A percentile compares a stretch with the other conserved stretches of the same genome.
Conservation (phyloP, 2,329 filamentous ascomycete genomes). For the Ceratocystis albifundus region DNA sequence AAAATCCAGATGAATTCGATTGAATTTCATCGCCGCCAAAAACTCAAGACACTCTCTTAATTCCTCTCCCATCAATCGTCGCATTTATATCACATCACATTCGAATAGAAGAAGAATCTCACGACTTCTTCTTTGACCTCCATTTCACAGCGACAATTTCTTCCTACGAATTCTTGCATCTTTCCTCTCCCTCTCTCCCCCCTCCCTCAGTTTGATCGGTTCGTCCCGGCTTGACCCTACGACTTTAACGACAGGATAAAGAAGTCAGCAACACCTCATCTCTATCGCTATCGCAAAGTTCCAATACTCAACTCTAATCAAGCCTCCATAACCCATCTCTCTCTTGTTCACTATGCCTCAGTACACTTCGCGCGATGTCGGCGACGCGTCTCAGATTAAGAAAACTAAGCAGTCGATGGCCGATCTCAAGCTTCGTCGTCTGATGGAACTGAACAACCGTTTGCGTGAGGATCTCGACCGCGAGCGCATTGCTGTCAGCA, state of each 20-base stretch:
- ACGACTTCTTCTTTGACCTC: neutral
- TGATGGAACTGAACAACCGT: constrained; percentile 94
- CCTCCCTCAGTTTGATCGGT: no score
- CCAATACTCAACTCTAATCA: neutral
- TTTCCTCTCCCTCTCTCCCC: neutral
- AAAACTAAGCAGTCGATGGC: constrained; percentile 99
- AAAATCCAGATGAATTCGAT: neutral
- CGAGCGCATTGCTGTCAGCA: constrained; percentile 88
- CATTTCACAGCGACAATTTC: neutral
- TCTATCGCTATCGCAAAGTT: neutral
- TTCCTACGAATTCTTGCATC: neutral
- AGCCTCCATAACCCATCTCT: neutral
- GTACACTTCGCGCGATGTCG: constrained; percentile 55
- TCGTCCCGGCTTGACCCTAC: neutral
- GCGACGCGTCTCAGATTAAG: constrained; percentile 57
- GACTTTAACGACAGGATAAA: constrained; percentile 5
- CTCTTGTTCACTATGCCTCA: constrained; percentile 47
- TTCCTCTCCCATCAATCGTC: neutral
- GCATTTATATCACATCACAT: constrained; percentile 1
- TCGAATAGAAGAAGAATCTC: neutral
- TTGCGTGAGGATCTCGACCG: constrained; percentile 91
- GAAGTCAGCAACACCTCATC: neutral
- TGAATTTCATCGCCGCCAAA: neutral
- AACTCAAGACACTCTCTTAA: neutral
- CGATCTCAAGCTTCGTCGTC: constrained; percentile 86